Evolutionary conservation across 768 basidiomycete genomes (phyloP), one percentile per base, ranked within the genome.

Genomic region (Russula compacta): DNA sequence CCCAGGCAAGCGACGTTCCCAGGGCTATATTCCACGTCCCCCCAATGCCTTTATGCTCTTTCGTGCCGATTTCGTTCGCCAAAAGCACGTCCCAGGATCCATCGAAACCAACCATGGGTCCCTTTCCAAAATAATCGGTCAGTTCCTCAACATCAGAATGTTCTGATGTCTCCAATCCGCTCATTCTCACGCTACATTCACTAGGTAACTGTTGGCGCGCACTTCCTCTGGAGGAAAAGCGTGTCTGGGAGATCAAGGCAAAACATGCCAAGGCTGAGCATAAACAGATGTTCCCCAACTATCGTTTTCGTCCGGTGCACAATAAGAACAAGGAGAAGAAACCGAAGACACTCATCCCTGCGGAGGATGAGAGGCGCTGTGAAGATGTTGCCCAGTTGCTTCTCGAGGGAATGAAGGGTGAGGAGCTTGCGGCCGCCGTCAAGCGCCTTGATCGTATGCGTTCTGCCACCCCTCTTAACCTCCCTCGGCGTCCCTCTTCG

Each of bases 221-320:
- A 0, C 80, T 91, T 3, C 85, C 87, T 0, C 77, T 83, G 17
- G 81, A 84, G 15, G 86, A 91, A 71, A 87, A 86, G 68, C 78
- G 78, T 4, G 75, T 82, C 17, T 91, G 89, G 89, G 86, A 89
- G 68, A 73, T 79, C 38, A 80, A 80, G 57, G 89, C 89, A 0
- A 86, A 86, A 69, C 79, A 82, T 47, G 87, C 83, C 24, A 89
- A 88, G 73, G 85, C 83, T 0, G 84, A 83, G 35, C 88, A 91
- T 73, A 82, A 86, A 57, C 75, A 75, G 43, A 76, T 73, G 60
- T 87, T 87, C 69, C 87, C 89, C 0, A 79, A 87, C 64, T 91
- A 80, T 51, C 74, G 77, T 38, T 80, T 79, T 71, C 69, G 71
- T 53, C 75, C 75, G 7, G 76, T 76, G 29, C 74, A 75, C 68